These are phyloP conservation scores for Neonothopanus nambi DNA, from an alignment of 1,284 basidiomycete genomes.

Conservation along the genomic window DNA sequence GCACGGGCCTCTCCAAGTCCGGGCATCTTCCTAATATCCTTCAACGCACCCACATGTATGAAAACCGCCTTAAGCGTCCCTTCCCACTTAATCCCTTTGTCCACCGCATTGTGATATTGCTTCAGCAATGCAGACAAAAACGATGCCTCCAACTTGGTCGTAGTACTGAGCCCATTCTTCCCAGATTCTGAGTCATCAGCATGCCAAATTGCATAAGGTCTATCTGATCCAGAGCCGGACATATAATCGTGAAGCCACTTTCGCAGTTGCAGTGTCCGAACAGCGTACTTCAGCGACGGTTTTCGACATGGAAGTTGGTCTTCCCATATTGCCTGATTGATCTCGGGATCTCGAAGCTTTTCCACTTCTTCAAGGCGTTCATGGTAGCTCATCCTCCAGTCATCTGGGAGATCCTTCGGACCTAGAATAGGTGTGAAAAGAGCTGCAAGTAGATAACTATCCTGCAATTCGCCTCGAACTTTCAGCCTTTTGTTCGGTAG, in stretches of 20 bases:
- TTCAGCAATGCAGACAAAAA: slow-evolving; percentile 17
- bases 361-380: not conserved
- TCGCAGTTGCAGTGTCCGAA: slow-evolving; percentile 49
- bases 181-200: no score
- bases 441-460: slow-evolving; percentile 37
- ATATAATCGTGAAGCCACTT: slow-evolving; percentile 42
- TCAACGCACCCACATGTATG: slow-evolving; percentile 60
- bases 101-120: slow-evolving; percentile 1
- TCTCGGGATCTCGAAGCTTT: no score
- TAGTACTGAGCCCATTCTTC: not conserved
- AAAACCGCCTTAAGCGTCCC: slow-evolving; percentile 52
- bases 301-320: not conserved
- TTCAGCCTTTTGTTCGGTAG: not conserved
- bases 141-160: not conserved
- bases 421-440: slow-evolving; percentile 48
- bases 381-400: not conserved
- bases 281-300: slow-evolving; percentile 26
- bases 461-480: not conserved
- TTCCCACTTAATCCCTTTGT: not conserved
- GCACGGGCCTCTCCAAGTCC: slow-evolving; percentile 45
- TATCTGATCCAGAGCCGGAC: slow-evolving; percentile 23
- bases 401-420: not conserved
- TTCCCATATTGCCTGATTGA: no score
- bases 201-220: slow-evolving; percentile 37
- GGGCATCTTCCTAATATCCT: slow-evolving; percentile 46